Evolutionary conservation across 306 rosid species (phyloP).

Genomic region (Sesbania bispinosa): DNA sequence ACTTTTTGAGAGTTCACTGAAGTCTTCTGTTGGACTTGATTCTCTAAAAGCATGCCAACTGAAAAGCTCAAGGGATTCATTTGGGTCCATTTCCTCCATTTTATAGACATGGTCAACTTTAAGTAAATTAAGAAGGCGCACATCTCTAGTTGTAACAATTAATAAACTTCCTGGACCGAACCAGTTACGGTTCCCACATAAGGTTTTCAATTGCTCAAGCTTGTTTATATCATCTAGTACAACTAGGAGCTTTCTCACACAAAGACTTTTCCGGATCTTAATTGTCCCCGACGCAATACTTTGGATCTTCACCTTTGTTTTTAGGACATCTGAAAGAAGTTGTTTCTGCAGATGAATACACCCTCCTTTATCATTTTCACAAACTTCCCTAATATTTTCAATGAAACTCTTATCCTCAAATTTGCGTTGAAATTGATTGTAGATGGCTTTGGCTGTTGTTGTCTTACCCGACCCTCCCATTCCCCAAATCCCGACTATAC

Average conservation of each 20-base stretch:
- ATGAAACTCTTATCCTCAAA: not conserved
- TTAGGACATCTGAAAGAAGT: not conserved
- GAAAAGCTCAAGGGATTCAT: conserved; percentile 14
- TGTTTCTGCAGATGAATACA: conserved; percentile 2
- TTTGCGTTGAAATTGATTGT: not conserved
- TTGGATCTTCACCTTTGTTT: not conserved
- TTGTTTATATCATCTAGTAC: conserved; percentile 13
- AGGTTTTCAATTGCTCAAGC: not conserved
- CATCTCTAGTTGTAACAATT: conserved; percentile 32
- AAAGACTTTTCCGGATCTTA: not conserved
- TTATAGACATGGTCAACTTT: not conserved
- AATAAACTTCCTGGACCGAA: conserved; percentile 30
- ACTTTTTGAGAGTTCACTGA: not conserved
- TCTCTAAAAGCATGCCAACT: too few relatives aligned
- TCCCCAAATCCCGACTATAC: not conserved
- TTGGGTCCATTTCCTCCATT: not conserved
- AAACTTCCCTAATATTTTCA: conserved; percentile 17
- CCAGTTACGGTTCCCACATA: not conserved
- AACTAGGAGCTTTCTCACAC: not conserved
- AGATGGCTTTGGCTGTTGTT: conserved; percentile 13
- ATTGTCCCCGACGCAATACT: not conserved
- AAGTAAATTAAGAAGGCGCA: not conserved
- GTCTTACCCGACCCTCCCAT: conserved; percentile 23
- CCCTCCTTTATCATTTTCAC: not conserved
- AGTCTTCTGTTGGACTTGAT: not conserved